phyloP scores from a whole-genome alignment of 768 basidiomycete genomes.

The Phylloporus sp. region DNA sequence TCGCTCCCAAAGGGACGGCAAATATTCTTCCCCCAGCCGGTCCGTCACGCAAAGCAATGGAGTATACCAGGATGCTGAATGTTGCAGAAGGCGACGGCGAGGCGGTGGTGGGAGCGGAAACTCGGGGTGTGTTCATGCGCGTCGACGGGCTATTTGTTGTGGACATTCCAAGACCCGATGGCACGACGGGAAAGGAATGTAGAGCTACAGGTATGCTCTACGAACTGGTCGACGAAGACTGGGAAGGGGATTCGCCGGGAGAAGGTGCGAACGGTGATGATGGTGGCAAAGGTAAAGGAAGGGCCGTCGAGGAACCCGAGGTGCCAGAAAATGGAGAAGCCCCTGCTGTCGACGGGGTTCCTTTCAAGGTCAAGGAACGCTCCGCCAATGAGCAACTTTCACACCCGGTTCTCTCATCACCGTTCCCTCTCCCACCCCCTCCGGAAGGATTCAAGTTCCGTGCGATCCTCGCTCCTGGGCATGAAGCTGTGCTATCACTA shows the following conservation, averaged over 20 bases:
- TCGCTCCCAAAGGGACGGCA: slow-evolving; percentile 62
- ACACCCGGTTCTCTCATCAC: slow-evolving; percentile 30
- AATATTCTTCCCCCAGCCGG: slow-evolving; percentile 60
- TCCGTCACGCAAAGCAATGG: slow-evolving; percentile 34
- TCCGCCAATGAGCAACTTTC: slow-evolving; percentile 32
- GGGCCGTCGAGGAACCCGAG: slow-evolving; percentile 24
- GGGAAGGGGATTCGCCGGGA: slow-evolving; percentile 40
- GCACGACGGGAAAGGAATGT: slow-evolving; percentile 47
- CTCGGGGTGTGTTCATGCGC: slow-evolving; percentile 66
- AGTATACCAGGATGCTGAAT: slow-evolving; percentile 23
- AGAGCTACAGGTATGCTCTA: slow-evolving; percentile 70
- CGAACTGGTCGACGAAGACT: slow-evolving; percentile 73
- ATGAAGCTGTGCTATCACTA: slow-evolving; percentile 64
- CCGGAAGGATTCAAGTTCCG: slow-evolving; percentile 69
- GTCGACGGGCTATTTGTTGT: slow-evolving; percentile 62
- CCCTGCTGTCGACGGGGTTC: slow-evolving; percentile 16
- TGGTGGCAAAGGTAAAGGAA: slow-evolving; percentile 30
- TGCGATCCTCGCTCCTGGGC: slow-evolving; percentile 53
- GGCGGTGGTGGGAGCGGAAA: slow-evolving; percentile 22
- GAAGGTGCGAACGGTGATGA: slow-evolving; percentile 2
- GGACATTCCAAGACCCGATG: slow-evolving; percentile 43
- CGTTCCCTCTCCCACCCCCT: slow-evolving; percentile 51
- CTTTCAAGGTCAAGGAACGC: slow-evolving; percentile 14
- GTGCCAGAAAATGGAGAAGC: slow-evolving; percentile 9
- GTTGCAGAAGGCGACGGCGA: slow-evolving; percentile 5